These are phyloP conservation scores for Leptodermis oblonga DNA, from an alignment of 257 asterid species.

Conservation along the genomic window DNA sequence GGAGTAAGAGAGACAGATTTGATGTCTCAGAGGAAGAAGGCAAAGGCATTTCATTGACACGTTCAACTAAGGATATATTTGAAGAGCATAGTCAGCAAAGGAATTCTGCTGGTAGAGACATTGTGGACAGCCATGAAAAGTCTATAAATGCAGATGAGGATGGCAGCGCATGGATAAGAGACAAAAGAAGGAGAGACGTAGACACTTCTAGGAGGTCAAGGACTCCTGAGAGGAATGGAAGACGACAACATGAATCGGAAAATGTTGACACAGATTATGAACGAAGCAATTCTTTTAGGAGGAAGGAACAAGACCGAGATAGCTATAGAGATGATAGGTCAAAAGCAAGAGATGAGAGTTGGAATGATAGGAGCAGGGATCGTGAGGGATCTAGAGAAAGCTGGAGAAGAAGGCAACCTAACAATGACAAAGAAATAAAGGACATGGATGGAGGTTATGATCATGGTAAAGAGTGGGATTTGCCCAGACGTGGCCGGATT, in stretches of 20 bases:
- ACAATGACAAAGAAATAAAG: constrained; percentile 55
- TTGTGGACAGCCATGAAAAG: constrained; percentile 42
- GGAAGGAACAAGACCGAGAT: constrained; percentile 79
- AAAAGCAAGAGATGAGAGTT: constrained; percentile 73
- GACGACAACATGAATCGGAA: constrained; percentile 55
- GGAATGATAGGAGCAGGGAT: constrained; percentile 74
- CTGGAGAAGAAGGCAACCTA: constrained; percentile 76
- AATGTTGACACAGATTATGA: constrained; percentile 59
- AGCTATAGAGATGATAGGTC: constrained; percentile 69
- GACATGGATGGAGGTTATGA: constrained; percentile 58
- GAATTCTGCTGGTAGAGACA: constrained; percentile 37
- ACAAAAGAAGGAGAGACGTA: constrained; percentile 55
- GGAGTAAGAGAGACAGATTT: constrained; percentile 53
- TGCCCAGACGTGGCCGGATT: constrained; percentile 75
- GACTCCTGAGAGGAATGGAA: constrained; percentile 70
- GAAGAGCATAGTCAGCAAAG: constrained; percentile 51
- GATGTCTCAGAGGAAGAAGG: constrained; percentile 53
- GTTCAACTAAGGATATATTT: constrained; percentile 41
- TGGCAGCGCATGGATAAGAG: constrained; percentile 40
- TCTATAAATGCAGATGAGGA: constrained; percentile 55
- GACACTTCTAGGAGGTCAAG: constrained; percentile 45
- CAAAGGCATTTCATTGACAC: constrained; percentile 29
- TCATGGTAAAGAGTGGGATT: constrained; percentile 87
- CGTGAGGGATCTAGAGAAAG: constrained; percentile 62
- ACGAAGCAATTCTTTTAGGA: constrained; percentile 44